These are phyloP conservation scores for Helicocarpus griseus DNA, from an alignment of 2,329 filamentous ascomycete genomes.

Conservation along the genomic window DNA sequence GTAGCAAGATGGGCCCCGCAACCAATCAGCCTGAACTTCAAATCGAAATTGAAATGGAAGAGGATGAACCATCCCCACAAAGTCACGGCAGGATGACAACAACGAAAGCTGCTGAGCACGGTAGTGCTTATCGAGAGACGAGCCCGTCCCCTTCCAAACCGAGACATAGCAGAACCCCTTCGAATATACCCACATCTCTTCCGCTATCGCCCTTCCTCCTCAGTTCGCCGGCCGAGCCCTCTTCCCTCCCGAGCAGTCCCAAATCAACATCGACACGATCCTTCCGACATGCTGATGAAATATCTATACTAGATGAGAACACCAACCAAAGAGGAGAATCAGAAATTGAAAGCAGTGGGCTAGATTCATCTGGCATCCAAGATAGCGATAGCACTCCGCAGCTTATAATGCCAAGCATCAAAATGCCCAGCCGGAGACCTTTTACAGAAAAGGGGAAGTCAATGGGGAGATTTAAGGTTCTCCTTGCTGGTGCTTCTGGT, in stretches of 20 bases:
- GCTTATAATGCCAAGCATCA: conserved; percentile 95
- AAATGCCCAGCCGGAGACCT: conserved; percentile 76
- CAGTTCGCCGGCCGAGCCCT: conserved; percentile 38
- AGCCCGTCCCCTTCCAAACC: neutral
- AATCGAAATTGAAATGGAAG: neutral
- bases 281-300: conserved; percentile 49
- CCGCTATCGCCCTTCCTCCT: conserved; percentile 40
- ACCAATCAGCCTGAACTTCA: neutral
- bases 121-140: neutral
- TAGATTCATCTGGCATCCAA: conserved; percentile 20
- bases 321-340: conserved; percentile 47
- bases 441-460: conserved; percentile 81
- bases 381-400: conserved; percentile 48
- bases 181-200: conserved; percentile 24
- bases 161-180: conserved; percentile 11
- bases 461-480: conserved; percentile 78
- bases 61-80: neutral
- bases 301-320: conserved; percentile 44
- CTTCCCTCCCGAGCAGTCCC: conserved; percentile 48
- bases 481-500: conserved; percentile 74
- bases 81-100: neutral
- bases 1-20: conserved; percentile 19
- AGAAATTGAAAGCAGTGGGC: conserved; percentile 43
- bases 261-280: conserved; percentile 52
- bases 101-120: neutral